These are phyloP conservation scores for Sarocladium kiliense DNA, from an alignment of 2,329 filamentous ascomycete genomes.

Conservation along the genomic window DNA sequence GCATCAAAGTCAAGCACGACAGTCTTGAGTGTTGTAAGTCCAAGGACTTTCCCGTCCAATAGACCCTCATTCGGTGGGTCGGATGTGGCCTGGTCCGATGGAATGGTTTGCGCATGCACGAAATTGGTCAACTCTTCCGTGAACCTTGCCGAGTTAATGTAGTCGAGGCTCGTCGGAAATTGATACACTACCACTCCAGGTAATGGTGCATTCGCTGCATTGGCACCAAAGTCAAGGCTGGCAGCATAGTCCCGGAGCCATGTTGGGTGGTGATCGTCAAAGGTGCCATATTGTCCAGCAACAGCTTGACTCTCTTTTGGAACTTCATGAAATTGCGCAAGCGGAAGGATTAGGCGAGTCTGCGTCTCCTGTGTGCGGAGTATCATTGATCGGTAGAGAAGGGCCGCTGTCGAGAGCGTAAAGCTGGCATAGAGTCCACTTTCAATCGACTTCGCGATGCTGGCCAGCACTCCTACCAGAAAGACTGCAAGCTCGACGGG, in stretches of 20 bases:
- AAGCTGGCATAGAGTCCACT: constrained; percentile 90
- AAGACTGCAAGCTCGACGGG: constrained; percentile 89
- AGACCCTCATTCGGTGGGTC: background rate
- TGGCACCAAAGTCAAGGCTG: background rate
- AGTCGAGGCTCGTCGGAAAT: constrained; percentile 93
- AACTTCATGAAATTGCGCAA: constrained; percentile 64
- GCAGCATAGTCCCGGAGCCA: background rate
- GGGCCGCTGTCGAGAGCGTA: constrained; percentile 66
- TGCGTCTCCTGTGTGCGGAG: constrained; percentile 11
- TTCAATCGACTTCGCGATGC: constrained; percentile 83
- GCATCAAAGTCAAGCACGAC: constrained; percentile 90
- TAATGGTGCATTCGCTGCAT: constrained; percentile 35
- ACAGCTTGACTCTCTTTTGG: constrained; percentile 50
- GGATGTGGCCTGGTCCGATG: background rate
- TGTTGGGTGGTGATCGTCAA: background rate
- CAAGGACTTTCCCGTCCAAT: background rate
- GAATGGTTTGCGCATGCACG: constrained; percentile 61
- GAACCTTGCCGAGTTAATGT: constrained; percentile 87
- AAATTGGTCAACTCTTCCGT: constrained; percentile 70
- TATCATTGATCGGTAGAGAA: constrained; percentile 81
- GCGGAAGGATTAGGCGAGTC: constrained; percentile 57
- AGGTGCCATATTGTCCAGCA: constrained; percentile 45
- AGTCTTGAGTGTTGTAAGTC: constrained; percentile 72
- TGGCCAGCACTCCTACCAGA: constrained; percentile 86
- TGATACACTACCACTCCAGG: constrained; percentile 95